A percentile compares a stretch with the other conserved stretches of the same genome.
These are phyloP conservation scores for Fusarium staphyleae DNA, from an alignment of 2,329 filamentous ascomycete species.

Conservation along the genomic window DNA sequence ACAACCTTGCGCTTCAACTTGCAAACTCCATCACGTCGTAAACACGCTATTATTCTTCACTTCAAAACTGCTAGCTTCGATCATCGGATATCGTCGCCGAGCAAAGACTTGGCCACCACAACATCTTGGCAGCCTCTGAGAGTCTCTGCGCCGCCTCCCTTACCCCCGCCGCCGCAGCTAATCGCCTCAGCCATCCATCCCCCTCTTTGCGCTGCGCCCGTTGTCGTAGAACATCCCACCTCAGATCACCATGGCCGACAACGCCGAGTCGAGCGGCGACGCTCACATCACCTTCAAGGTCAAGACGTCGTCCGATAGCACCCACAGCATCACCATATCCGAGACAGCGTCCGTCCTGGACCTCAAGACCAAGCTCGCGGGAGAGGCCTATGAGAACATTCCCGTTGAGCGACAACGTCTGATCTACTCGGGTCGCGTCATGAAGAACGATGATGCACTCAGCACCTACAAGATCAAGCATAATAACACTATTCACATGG, in stretches of 20 bases:
- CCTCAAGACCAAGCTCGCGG: conserved; percentile 87
- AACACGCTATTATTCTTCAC: too few species aligned
- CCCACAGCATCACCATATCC: conserved; percentile 82
- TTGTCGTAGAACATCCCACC: conserved; percentile 12
- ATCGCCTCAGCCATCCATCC: conserved; percentile 20
- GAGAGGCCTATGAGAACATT: conserved; percentile 83
- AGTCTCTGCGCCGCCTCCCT: conserved; percentile 7
- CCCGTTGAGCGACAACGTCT: conserved; percentile 88
- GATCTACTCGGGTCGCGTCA: conserved; percentile 95
- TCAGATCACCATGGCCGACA: conserved; percentile 67
- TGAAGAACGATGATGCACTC: conserved; percentile 92
- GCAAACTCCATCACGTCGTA: not conserved
- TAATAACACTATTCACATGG: conserved; percentile 93
- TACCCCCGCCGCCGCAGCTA: conserved; percentile 12
- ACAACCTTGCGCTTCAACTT: not conserved
- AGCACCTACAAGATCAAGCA: conserved; percentile 92
- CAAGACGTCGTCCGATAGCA: conserved; percentile 92
- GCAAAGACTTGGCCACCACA: not conserved
- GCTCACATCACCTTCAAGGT: conserved; percentile 92
- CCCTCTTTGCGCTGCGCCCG: conserved; percentile 27
- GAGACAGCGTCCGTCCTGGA: conserved; percentile 80
- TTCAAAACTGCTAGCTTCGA: too few species aligned
- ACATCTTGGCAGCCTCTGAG: conserved; percentile 4
- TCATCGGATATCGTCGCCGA: too few species aligned
- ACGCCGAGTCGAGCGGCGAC: conserved; percentile 66